Conservation (phyloP, 805 yeast genomes). For the Candida tibetensis region DNA sequence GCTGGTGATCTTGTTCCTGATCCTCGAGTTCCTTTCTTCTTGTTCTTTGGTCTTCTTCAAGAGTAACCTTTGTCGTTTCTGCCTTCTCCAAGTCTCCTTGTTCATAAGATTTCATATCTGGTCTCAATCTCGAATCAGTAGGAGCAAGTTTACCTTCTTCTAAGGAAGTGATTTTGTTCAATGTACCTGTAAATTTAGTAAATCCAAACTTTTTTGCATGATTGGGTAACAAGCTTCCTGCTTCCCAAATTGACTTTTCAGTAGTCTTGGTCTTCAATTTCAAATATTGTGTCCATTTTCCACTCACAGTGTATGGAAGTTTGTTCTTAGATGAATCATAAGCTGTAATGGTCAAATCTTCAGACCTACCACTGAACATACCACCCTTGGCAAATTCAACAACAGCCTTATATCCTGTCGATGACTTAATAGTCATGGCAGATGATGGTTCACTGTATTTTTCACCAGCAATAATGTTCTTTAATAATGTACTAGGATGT, state of each 20-base stretch:
- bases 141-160: conserved; percentile 70
- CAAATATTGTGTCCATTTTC: conserved; percentile 82
- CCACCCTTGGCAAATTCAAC: conserved; percentile 79
- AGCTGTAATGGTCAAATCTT: conserved; percentile 52
- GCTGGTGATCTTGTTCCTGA: conserved; percentile 44
- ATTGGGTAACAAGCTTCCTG: conserved; percentile 59
- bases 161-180: conserved; percentile 74
- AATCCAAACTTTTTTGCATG: conserved; percentile 75
- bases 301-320: conserved; percentile 48
- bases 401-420: conserved; percentile 65
- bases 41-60: conserved; percentile 80
- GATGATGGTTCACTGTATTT: conserved; percentile 86
- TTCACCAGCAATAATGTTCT: conserved; percentile 92
- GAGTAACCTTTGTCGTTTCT: conserved; percentile 59
- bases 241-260: conserved; percentile 62
- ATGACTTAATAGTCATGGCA: conserved; percentile 60
- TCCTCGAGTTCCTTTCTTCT: conserved; percentile 62
- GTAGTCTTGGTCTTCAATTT: conserved; percentile 41
- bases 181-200: conserved; percentile 73
- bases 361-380: conserved; percentile 81
- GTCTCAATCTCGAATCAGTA: conserved; percentile 86
- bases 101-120: conserved; percentile 77
- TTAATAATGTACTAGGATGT: conserved; percentile 78
- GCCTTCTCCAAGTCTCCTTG: conserved; percentile 68
- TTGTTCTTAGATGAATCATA: conserved; percentile 34